Conservation (phyloP, 768 basidiomycete genomes). For the Tricholoma flavovirens region DNA sequence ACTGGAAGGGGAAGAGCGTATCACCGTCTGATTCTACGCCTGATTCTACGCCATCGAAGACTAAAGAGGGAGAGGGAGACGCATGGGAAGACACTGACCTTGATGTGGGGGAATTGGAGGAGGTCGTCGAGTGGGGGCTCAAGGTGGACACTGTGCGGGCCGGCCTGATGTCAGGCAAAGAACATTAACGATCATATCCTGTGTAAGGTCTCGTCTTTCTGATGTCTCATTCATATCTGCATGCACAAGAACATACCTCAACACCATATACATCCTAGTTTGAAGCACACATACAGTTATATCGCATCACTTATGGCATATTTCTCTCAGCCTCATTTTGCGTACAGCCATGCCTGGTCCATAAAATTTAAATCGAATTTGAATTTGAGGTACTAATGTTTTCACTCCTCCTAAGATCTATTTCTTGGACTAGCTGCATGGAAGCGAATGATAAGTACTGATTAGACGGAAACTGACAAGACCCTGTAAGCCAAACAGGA, state of each 20-base stretch:
- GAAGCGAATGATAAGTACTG: too few species aligned
- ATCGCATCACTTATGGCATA: not conserved
- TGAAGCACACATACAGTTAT: not conserved
- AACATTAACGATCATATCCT: not conserved
- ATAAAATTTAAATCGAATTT: not conserved
- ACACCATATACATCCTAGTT: not conserved
- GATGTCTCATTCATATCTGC: not conserved
- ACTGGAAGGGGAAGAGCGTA: not conserved
- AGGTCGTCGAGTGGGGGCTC: not conserved
- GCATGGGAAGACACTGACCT: conserved; percentile 3
- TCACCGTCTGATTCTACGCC: too few species aligned
- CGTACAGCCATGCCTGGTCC: too few species aligned
- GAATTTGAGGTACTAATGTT: too few species aligned
- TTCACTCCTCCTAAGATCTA: too few species aligned
- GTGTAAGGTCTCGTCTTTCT: not conserved
- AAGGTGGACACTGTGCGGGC: not conserved
- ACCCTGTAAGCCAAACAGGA: too few species aligned
- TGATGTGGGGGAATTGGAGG: conserved; percentile 1
- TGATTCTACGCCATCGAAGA: not conserved
- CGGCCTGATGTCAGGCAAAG: not conserved
- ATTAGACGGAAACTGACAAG: too few species aligned
- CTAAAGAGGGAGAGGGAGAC: conserved; percentile 1
- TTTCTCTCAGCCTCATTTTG: not conserved
- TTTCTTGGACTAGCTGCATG: too few species aligned
- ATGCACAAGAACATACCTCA: conserved; percentile 1